Percentiles rank a stretch among this genome's conserved stretches.
Conservation (phyloP, 108 stramenopile genomes). For the Chaetoceros muelleri region DNA sequence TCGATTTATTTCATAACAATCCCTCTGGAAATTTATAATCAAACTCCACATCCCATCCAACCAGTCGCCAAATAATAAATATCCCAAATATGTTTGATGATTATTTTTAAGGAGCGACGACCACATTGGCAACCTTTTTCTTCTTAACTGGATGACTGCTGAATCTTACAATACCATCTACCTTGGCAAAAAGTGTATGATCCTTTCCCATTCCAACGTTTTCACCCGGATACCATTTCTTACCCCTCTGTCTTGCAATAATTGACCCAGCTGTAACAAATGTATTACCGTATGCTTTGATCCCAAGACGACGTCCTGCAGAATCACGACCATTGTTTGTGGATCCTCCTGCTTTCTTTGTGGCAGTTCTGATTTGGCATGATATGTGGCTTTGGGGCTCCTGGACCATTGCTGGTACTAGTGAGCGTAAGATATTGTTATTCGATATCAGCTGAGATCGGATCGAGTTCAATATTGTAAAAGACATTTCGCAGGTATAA, state of each 20-base stretch:
- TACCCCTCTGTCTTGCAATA: slow-evolving; percentile 93
- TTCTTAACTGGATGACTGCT: slow-evolving; percentile 16
- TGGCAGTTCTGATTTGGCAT: slow-evolving; percentile 51
- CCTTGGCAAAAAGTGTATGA: slow-evolving; percentile 89
- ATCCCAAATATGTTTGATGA: too few species aligned
- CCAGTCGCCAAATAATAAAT: too few species aligned
- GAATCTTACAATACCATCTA: slow-evolving; percentile 70
- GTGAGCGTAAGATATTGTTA: too few species aligned
- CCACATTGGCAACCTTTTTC: neutral
- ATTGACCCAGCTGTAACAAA: slow-evolving; percentile 83
- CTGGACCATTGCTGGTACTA: too few species aligned
- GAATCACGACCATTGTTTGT: slow-evolving; percentile 93
- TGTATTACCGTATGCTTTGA: slow-evolving; percentile 81
- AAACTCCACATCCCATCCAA: too few species aligned
- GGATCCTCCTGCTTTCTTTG: slow-evolving; percentile 95
- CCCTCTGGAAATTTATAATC: too few species aligned
- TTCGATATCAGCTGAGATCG: too few species aligned
- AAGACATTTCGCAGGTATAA: too few species aligned
- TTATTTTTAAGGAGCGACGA: neutral
- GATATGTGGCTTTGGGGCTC: too few species aligned
- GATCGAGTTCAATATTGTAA: too few species aligned
- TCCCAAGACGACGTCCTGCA: slow-evolving; percentile 85
- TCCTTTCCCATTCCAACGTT: slow-evolving; percentile 91
- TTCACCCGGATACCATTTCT: slow-evolving; percentile 77
- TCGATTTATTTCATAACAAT: too few species aligned